Conservation (phyloP, 106 monocot genomes). For the Dendrobium catenatum region DNA sequence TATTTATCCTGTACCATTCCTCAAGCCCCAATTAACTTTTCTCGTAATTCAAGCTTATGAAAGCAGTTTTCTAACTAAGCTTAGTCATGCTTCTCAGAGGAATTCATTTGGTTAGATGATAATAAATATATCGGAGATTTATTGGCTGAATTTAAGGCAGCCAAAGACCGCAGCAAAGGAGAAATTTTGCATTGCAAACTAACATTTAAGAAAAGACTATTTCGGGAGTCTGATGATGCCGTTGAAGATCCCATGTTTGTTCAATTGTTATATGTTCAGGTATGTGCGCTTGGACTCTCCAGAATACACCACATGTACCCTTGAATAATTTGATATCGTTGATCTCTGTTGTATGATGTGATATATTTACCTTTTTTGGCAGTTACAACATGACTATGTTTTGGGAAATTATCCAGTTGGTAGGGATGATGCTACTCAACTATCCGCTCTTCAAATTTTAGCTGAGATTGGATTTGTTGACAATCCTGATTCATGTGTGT, state of each 20-base stretch:
- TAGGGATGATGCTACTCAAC: conserved; percentile 93
- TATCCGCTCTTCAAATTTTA: conserved; percentile 88
- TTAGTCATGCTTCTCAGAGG: conserved; percentile 50
- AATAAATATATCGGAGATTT: conserved; percentile 98
- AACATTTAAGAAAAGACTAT: conserved; percentile 85
- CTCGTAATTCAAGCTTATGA: background rate
- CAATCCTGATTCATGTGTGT: conserved; percentile 79
- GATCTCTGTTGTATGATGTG: background rate
- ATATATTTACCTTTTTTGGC: conserved; percentile 13
- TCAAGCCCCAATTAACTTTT: background rate
- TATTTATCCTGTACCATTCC: background rate
- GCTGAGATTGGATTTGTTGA: conserved; percentile 83
- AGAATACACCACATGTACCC: background rate
- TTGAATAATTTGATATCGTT: background rate
- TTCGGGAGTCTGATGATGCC: conserved; percentile 96
- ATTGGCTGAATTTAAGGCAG: conserved; percentile 85
- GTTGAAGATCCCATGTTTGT: conserved; percentile 93
- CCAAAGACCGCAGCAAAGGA: conserved; percentile 94
- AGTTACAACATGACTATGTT: conserved; percentile 98
- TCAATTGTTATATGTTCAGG: conserved; percentile 96
- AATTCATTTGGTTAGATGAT: conserved; percentile 91
- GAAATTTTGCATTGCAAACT: conserved; percentile 95
- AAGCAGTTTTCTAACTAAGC: background rate
- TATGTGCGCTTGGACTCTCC: conserved; percentile 14
- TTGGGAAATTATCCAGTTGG: conserved; percentile 97